These are phyloP conservation scores for Infundibulicybe gibba DNA, from an alignment of 768 basidiomycete genomes.

Conservation along the genomic window DNA sequence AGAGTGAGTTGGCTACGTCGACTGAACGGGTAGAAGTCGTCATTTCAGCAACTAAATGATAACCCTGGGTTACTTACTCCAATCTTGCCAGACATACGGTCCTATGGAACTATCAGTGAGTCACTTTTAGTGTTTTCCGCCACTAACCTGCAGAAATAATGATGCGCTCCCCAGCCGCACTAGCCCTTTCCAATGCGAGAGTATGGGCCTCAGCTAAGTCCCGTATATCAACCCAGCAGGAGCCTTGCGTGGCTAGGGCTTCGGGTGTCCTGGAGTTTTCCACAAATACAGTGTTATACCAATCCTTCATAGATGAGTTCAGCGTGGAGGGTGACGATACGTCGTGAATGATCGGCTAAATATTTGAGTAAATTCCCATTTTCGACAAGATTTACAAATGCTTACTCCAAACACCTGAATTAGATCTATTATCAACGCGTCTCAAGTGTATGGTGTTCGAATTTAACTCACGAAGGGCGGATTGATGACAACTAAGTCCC, in stretches of 20 bases:
- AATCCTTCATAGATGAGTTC: slow-evolving; percentile 31
- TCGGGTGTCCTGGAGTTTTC: slow-evolving; percentile 16
- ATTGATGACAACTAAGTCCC: slow-evolving; percentile 53
- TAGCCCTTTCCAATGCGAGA: slow-evolving; percentile 43
- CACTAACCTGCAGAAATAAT: slow-evolving; percentile 29
- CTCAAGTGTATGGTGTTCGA: neutral
- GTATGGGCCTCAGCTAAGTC: slow-evolving; percentile 57
- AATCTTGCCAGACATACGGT: slow-evolving; percentile 30
- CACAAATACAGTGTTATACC: slow-evolving; percentile 21
- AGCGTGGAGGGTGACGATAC: slow-evolving; percentile 27
- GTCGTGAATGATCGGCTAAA: slow-evolving; percentile 40
- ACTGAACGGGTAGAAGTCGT: slow-evolving; percentile 15
- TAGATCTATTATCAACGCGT: neutral
- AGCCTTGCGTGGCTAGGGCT: slow-evolving; percentile 13
- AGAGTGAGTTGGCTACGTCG: slow-evolving; percentile 25
- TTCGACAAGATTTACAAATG: neutral
- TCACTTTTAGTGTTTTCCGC: slow-evolving; percentile 14
- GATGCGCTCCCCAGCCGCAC: slow-evolving; percentile 55
- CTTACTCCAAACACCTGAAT: slow-evolving; percentile 12
- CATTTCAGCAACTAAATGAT: neutral
- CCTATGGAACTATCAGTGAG: slow-evolving; percentile 6
- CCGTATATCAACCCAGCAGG: slow-evolving; percentile 47
- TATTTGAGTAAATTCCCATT: no score
- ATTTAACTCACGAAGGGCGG: slow-evolving; percentile 44
- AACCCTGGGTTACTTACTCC: slow-evolving; percentile 18